These are phyloP conservation scores for Neurospora pannonica DNA, from an alignment of 495 filamentous ascomycete species.

Conservation along the genomic window DNA sequence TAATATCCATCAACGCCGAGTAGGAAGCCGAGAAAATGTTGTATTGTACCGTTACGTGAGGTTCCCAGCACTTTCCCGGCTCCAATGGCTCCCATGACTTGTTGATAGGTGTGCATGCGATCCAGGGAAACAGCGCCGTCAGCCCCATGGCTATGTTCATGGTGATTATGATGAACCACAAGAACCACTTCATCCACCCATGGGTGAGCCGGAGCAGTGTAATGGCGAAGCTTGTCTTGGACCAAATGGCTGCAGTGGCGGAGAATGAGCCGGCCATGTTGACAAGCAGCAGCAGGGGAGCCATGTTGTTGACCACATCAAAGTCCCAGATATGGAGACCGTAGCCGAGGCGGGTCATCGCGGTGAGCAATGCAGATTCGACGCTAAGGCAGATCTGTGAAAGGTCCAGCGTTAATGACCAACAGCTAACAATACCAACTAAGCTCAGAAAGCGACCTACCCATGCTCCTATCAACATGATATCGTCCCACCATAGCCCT, in stretches of 20 bases:
- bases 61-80: conserved; percentile 26
- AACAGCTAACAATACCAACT: background rate
- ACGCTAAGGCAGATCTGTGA: conserved; percentile 3
- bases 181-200: conserved; percentile 11
- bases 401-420: background rate
- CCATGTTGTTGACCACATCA: background rate
- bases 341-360: conserved; percentile 20
- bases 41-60: conserved; percentile 7
- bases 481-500: conserved; percentile 26
- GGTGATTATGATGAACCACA: conserved; percentile 23
- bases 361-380: conserved; percentile 8
- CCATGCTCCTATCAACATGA: conserved; percentile 25
- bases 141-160: conserved; percentile 29
- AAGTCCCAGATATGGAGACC: conserved; percentile 18
- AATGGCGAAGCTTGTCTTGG: conserved; percentile 29
- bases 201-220: conserved; percentile 20
- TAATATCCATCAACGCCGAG: conserved; percentile 23
- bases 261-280: conserved; percentile 13
- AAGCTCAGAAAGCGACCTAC: conserved; percentile 6
- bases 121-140: conserved; percentile 31
- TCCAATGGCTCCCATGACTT: conserved; percentile 23
- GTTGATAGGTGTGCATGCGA: conserved; percentile 25
- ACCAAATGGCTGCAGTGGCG: conserved; percentile 15
- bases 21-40: conserved; percentile 18
- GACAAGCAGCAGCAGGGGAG: conserved; percentile 6